These are phyloP conservation scores for Cyberlindnera americana DNA, from an alignment of 805 yeast species.

Conservation along the genomic window DNA sequence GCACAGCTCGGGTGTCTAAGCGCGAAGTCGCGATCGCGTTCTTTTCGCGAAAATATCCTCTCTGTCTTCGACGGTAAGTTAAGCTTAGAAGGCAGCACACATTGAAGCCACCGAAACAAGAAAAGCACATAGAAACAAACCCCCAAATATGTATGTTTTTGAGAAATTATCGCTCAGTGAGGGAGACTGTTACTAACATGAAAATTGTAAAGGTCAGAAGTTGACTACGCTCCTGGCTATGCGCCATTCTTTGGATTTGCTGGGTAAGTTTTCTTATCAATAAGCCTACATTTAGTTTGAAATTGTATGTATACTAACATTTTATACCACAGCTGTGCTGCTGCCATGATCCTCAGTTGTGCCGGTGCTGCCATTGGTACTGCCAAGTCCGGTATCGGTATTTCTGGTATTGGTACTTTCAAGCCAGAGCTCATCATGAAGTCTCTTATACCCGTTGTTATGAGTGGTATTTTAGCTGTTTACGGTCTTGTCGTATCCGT, in stretches of 20 bases:
- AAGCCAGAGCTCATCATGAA: conserved; percentile 97
- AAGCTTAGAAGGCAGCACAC: no score
- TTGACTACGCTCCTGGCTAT: conserved; percentile 79
- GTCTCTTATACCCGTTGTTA: conserved; percentile 92
- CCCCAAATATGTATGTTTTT: background rate
- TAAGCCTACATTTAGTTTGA: no score
- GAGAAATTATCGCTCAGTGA: no score
- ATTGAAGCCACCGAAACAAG: background rate
- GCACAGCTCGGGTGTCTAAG: conserved; percentile 5
- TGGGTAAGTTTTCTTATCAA: conserved; percentile 45
- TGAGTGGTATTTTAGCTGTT: conserved; percentile 96
- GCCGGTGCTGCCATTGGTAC: conserved; percentile 99
- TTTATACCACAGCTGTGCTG: conserved; percentile 53
- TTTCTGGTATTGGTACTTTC: conserved; percentile 96
- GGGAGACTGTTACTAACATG: background rate
- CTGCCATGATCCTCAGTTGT: conserved; percentile 86
- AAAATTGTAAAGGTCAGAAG: conserved; percentile 32
- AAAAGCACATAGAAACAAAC: background rate
- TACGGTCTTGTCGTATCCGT: conserved; percentile 97
- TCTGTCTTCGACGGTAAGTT: no score
- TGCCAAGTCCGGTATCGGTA: conserved; percentile 97
- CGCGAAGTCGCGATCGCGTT: conserved; percentile 3
- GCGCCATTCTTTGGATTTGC: conserved; percentile 98
- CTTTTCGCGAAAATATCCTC: conserved; percentile 2
- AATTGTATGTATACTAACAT: conserved; percentile 14